A percentile compares a stretch with the other conserved stretches of the same genome.
These are phyloP conservation scores for Arthrobotrys entomopaga DNA, from an alignment of 2,329 filamentous ascomycete species.

Conservation along the genomic window DNA sequence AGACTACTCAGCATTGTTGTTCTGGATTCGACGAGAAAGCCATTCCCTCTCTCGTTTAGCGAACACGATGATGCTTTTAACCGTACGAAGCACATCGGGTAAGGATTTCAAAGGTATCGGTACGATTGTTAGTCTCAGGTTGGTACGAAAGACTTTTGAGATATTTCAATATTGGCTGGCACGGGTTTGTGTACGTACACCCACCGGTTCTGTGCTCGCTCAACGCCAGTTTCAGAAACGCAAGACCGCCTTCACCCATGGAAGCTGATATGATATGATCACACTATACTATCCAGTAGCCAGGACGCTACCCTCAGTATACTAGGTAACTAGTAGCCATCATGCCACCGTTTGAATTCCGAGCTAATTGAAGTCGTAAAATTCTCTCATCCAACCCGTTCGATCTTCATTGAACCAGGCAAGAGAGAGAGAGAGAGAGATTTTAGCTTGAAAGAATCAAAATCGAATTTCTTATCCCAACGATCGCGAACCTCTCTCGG, in stretches of 20 bases:
- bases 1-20: not conserved
- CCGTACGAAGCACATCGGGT: slow-evolving; percentile 5
- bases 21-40: not conserved
- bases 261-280: too few species aligned
- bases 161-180: not conserved
- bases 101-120: slow-evolving; percentile 9
- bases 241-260: not conserved
- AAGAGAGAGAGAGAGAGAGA: not conserved
- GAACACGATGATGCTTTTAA: not conserved
- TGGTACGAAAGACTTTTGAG: too few species aligned
- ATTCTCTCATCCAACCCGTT: slow-evolving; percentile 15
- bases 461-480: not conserved
- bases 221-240: slow-evolving; percentile 2
- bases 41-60: not conserved
- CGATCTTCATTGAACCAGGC: slow-evolving; percentile 31
- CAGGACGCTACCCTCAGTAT: not conserved
- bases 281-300: slow-evolving; percentile 1
- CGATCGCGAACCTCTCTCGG: slow-evolving; percentile 22
- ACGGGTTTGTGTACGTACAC: slow-evolving; percentile 11
- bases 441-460: not conserved
- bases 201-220: slow-evolving; percentile 23
- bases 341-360: too few species aligned
- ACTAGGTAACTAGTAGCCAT: slow-evolving; percentile 8
- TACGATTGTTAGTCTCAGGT: not conserved
- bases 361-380: not conserved